Conservation (phyloP, 2,329 filamentous ascomycete genomes). For the Boeremia exigua region DNA sequence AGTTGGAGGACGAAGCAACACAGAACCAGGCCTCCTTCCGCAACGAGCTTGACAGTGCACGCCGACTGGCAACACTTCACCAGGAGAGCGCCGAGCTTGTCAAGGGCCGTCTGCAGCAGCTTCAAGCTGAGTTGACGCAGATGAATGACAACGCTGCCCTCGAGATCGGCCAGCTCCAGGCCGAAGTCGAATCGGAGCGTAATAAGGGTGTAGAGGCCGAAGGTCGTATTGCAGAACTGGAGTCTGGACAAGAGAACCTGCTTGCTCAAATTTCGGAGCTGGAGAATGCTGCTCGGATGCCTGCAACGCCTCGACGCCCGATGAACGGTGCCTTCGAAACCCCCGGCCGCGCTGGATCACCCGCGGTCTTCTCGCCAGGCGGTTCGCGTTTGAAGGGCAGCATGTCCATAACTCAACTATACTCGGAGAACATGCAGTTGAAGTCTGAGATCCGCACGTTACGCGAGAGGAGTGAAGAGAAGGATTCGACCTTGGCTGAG, state of each 20-base stretch:
- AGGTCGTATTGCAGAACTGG: slow-evolving; percentile 68
- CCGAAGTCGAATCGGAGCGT: slow-evolving; percentile 59
- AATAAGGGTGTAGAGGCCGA: slow-evolving; percentile 68
- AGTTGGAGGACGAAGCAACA: slow-evolving; percentile 81
- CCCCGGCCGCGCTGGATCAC: slow-evolving; percentile 58
- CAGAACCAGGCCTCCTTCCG: slow-evolving; percentile 85
- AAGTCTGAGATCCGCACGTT: slow-evolving; percentile 77
- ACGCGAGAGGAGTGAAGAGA: slow-evolving; percentile 74
- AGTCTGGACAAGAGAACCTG: slow-evolving; percentile 66
- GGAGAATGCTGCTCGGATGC: slow-evolving; percentile 44
- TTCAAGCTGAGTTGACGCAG: slow-evolving; percentile 68
- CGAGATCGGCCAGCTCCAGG: slow-evolving; percentile 56
- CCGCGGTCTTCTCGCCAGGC: slow-evolving; percentile 60
- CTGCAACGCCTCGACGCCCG: slow-evolving; percentile 61
- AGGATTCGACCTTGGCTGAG: slow-evolving; percentile 80
- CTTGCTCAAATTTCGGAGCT: slow-evolving; percentile 59
- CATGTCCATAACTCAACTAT: slow-evolving; percentile 67
- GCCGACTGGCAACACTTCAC: slow-evolving; percentile 81
- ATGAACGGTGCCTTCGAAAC: slow-evolving; percentile 59
- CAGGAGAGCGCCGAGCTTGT: slow-evolving; percentile 77
- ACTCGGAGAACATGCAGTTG: slow-evolving; percentile 65
- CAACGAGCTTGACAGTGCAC: slow-evolving; percentile 81
- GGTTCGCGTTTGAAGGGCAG: slow-evolving; percentile 60
- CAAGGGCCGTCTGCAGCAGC: slow-evolving; percentile 71
- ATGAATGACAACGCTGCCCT: slow-evolving; percentile 71